Conservation (phyloP, 768 basidiomycete species). For the Hygrophorus russula region DNA sequence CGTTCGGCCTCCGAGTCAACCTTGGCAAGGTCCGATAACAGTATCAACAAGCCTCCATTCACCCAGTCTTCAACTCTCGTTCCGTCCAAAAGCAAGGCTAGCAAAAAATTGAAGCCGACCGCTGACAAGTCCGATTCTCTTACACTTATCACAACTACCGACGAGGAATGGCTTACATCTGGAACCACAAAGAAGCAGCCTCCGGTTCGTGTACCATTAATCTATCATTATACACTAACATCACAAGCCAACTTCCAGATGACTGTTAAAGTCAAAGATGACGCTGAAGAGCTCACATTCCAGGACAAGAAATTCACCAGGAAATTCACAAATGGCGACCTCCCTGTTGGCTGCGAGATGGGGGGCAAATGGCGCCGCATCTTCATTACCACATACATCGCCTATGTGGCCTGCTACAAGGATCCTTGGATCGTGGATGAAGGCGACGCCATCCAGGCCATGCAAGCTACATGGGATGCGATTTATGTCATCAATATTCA, state of each 20-base stretch:
- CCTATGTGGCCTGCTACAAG: background rate
- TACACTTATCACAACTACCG: background rate
- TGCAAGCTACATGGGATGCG: conserved; percentile 1
- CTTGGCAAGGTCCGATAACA: background rate
- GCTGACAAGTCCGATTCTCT: background rate
- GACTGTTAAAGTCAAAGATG: background rate
- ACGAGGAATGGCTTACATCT: background rate
- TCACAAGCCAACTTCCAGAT: too few species aligned
- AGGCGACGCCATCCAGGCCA: background rate
- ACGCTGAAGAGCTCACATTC: background rate
- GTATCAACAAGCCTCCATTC: background rate
- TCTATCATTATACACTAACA: too few species aligned
- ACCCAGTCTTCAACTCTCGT: background rate
- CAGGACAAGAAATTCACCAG: background rate
- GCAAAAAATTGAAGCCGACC: background rate
- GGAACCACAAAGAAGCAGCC: background rate
- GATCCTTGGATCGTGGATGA: conserved; percentile 4
- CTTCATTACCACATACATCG: conserved; percentile 4
- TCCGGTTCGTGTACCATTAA: background rate
- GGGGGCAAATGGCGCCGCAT: background rate
- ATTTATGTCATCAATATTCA: background rate
- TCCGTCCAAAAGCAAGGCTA: background rate
- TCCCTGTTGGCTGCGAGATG: conserved; percentile 2
- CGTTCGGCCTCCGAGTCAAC: too few species aligned
- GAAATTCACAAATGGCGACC: background rate